A percentile compares a stretch with the other conserved stretches of the same genome.
Evolutionary conservation across 352 stramenopile species (phyloP).

Genomic region (Globisporangium yorkense): DNA sequence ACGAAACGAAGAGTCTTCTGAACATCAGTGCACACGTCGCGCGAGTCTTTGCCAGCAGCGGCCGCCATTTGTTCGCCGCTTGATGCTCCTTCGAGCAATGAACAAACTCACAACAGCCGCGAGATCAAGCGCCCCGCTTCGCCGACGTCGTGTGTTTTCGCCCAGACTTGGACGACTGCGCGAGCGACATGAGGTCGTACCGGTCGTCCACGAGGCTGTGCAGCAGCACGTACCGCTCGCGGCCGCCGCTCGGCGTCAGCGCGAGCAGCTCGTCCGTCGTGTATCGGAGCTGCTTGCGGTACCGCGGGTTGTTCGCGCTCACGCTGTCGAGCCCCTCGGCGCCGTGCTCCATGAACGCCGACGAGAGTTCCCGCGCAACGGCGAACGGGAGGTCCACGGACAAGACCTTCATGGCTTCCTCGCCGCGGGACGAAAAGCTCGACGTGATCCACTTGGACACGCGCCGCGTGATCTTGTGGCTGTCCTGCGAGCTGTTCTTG

Average conservation of each 20-base stretch:
- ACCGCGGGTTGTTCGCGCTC: constrained; percentile 50
- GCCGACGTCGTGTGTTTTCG: constrained; percentile 19
- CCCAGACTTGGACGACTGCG: constrained; percentile 32
- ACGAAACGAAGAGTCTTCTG: too few species aligned
- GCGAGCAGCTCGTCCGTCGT: constrained; percentile 69
- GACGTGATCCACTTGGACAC: constrained; percentile 85
- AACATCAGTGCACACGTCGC: too few species aligned
- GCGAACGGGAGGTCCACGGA: constrained; percentile 78
- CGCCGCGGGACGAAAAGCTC: constrained; percentile 63
- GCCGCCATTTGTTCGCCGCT: too few species aligned
- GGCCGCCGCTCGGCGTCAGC: constrained; percentile 39
- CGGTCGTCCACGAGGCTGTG: constrained; percentile 82
- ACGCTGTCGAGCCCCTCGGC: constrained; percentile 47
- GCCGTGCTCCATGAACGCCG: constrained; percentile 70
- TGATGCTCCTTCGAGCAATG: too few species aligned
- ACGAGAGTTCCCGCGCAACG: constrained; percentile 77
- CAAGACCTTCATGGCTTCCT: constrained; percentile 81
- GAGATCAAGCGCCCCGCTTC: constrained; percentile 9
- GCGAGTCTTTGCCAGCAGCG: too few species aligned
- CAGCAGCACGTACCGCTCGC: constrained; percentile 77
- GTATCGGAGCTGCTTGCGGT: constrained; percentile 80
- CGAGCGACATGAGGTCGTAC: constrained; percentile 84
- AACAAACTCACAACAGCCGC: too few species aligned
- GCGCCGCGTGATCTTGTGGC: constrained; percentile 73
- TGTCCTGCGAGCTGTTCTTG: constrained; percentile 58